Evolutionary conservation across 345 rosid genomes (phyloP), one percentile per base, ranked within the genome.

Genomic region (Gossypium herbaceum): DNA sequence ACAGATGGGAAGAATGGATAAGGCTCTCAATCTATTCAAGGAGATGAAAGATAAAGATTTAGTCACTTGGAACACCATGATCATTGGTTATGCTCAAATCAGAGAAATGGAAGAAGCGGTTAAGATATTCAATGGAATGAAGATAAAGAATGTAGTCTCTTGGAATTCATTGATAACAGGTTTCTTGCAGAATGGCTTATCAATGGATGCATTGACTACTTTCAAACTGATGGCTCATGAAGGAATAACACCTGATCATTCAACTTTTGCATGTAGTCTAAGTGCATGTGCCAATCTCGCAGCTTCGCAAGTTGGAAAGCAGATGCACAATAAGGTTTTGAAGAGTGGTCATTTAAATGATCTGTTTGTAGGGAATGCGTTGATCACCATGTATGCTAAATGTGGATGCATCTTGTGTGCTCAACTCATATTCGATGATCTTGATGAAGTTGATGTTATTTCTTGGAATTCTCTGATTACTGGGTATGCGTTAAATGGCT

Each of bases 311-410:
- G 86, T 84, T 72, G 98, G 98, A 48, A 90, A 85, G 82, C 97
- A 90, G 77, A 83, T 92, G 61, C 98, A 94, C 73, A 87, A 82
- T 22, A 87, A 81, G 73, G 85, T 85, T 52, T 75, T 92, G 48
- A 68, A 67, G 66, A 79, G 84, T 76, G 98, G 98, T 51, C 73
- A 84, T 51, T 88, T 90, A 51, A 85, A 82, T 54, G 79, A 79
- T 60, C 71, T 82, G 34, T 82, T 79, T 68, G 73, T 89, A 54
- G 87, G 73, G 69, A 90, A 97, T 82, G 85, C 94, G 52, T 82
- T 94, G 73, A 88, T 94, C 68, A 92, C 85, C 73, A 92, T 94
- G 98, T 94, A 94, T 75, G 86, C 91, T 16, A 94, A 94, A 84
- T 94, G 94, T n/a, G 98, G 98, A 76, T 86, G 88, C 76, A 82